Percentiles rank a stretch among this genome's conserved stretches.
phyloP scores from a whole-genome alignment of 1,284 basidiomycete species.

The Athelia sp. region DNA sequence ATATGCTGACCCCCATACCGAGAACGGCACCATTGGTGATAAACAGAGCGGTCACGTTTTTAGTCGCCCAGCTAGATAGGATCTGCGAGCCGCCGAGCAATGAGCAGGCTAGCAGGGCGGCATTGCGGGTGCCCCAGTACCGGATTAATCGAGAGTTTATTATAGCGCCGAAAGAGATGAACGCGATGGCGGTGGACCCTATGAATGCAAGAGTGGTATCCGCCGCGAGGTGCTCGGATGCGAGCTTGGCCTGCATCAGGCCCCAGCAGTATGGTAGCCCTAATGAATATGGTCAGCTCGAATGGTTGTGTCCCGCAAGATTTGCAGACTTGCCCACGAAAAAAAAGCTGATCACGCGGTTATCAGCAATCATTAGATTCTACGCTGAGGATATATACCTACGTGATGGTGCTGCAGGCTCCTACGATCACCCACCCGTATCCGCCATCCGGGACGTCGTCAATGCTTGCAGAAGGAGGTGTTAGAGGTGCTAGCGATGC shows the following conservation, averaged over 20 bases:
- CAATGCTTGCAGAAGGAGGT: not conserved
- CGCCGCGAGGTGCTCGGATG: constrained; percentile 16
- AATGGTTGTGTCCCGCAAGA: too few species aligned
- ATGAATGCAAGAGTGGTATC: constrained; percentile 25
- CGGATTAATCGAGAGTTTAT: constrained; percentile 22
- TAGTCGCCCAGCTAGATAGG: constrained; percentile 21
- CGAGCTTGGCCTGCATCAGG: constrained; percentile 21
- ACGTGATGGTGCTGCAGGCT: constrained; percentile 14
- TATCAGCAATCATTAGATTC: not conserved
- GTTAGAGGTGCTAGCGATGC: too few species aligned
- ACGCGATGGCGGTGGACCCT: constrained; percentile 22
- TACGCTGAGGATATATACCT: not conserved
- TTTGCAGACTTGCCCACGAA: constrained; percentile 10
- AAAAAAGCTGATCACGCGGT: constrained; percentile 10
- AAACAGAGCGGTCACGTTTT: constrained; percentile 20
- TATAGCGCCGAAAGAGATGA: constrained; percentile 22
- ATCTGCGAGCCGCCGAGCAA: constrained; percentile 21
- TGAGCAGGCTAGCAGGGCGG: constrained; percentile 18
- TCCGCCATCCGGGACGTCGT: constrained; percentile 17
- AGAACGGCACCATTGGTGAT: constrained; percentile 23
- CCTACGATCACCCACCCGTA: constrained; percentile 20
- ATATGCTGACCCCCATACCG: constrained; percentile 12
- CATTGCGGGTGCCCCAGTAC: constrained; percentile 18
- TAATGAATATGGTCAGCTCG: too few species aligned
- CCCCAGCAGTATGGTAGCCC: too few species aligned